Base-by-base conservation (phyloP, 139 green algal genomes). In the Zygnema cylindricum region DNA sequence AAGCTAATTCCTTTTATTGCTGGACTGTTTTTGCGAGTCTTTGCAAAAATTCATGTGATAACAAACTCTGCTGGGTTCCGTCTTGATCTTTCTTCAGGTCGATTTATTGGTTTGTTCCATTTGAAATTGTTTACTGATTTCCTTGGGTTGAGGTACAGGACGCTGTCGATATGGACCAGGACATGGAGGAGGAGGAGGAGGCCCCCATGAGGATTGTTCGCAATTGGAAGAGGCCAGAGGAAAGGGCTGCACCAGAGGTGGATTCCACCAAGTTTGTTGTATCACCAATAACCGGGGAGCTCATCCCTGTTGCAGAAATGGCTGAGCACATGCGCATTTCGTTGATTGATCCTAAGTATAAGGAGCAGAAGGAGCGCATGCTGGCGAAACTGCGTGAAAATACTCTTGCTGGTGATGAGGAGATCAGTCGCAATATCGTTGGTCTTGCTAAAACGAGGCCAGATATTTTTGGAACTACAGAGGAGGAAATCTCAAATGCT, bases 201-300 rank as follows among this genome's bases (percentile, higher is more conserved):
- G 88, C 86, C 75, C 86, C 86, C 2, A 95, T 98, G 69, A 93
- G 93, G 84, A 94, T 99, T 43, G 95, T 99, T 49, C 95, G 95
- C 82, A 95, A 99, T 93, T 99, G 99, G 93, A 93, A 96, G 81
- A 92, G 95, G 1, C 90, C 91, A 0, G 93, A 93, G 89, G 82
- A 88, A 55, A 81, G 89, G 23, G 90, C 78, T 38, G 87, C 91
- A 35, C 87, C 49, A 35, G 77, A 77, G 30, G 43, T 23, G 73
- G 94, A 97, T 86, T 84, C 94, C 2, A 93, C 92, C 76, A 95
- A 96, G 93, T 97, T 95, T 87, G 97, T 96, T 35, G 94, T 99
- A 71, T 99, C 97, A 32, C 97, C 97, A 23, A 98, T 99, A 86
- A 99, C 97, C 0, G 97, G 96, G 43, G 95, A 97, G 93, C 91